Evolutionary conservation across 2,329 filamentous ascomycete genomes (phyloP).

Genomic region (Ceratocystis ficicola): DNA sequence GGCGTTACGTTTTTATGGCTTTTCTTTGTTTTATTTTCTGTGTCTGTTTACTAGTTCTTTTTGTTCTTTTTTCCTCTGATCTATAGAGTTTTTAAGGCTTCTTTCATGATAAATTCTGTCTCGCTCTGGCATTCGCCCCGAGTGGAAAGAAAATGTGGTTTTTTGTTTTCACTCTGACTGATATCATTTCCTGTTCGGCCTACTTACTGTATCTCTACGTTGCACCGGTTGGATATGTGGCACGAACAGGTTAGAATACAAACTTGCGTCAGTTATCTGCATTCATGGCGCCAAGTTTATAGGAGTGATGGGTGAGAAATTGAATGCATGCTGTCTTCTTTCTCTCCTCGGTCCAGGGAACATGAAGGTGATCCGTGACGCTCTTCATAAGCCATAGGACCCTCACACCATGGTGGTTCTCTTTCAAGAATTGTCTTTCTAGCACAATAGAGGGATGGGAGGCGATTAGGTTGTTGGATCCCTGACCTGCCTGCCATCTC

Average conservation of each 20-base stretch:
- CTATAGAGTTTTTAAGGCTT: conserved; percentile 13
- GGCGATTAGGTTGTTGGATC: too few species aligned
- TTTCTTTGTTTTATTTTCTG: conserved; percentile 9
- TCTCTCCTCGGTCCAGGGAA: too few species aligned
- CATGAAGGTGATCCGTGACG: too few species aligned
- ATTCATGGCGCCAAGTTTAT: too few species aligned
- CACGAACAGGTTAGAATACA: neutral
- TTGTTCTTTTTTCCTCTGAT: conserved; percentile 9
- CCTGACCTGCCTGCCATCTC: too few species aligned
- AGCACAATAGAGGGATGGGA: too few species aligned
- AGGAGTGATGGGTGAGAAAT: too few species aligned
- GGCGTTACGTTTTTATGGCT: conserved; percentile 16
- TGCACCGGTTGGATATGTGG: neutral
- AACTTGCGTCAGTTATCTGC: neutral
- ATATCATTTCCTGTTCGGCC: neutral
- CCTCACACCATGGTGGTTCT: too few species aligned
- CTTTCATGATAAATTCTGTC: conserved; percentile 3
- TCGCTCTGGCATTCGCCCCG: neutral
- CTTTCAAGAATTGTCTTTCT: too few species aligned
- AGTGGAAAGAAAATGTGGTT: neutral
- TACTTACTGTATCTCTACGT: neutral
- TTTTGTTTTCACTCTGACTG: neutral
- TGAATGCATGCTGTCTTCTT: too few species aligned
- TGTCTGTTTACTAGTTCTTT: conserved; percentile 5
- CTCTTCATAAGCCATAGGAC: too few species aligned